phyloP scores from a whole-genome alignment of 768 basidiomycete genomes.

The Crucibulum laeve region DNA sequence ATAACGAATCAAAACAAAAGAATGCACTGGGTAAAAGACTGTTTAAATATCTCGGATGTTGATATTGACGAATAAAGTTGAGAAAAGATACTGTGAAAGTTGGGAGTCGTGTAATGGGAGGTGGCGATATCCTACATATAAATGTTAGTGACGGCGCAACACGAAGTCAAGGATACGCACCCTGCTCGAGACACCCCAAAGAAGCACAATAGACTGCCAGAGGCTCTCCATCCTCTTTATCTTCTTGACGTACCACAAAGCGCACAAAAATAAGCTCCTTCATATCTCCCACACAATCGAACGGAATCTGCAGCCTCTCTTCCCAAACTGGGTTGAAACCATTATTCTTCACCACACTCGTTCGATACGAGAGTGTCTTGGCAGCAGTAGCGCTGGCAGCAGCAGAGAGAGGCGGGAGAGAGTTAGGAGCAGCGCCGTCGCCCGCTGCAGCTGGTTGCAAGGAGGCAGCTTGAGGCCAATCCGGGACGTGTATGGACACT shows the following conservation, averaged over 20 bases:
- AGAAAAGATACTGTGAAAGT: conserved; percentile 85
- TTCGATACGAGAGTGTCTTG: conserved; percentile 49
- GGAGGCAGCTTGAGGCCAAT: conserved; percentile 47
- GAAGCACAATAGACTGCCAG: conserved; percentile 73
- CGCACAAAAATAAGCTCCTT: conserved; percentile 80
- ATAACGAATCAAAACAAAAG: no score
- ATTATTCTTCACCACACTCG: conserved; percentile 76
- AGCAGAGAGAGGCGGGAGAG: conserved; percentile 8
- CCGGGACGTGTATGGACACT: conserved; percentile 70
- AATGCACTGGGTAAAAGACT: no score
- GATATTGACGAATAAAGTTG: conserved; percentile 84
- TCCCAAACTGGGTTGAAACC: conserved; percentile 94
- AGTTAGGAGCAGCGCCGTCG: not conserved
- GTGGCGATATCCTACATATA: conserved; percentile 75
- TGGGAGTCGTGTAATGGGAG: conserved; percentile 86
- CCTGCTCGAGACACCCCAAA: conserved; percentile 67
- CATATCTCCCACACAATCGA: conserved; percentile 69
- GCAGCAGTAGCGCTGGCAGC: conserved; percentile 14
- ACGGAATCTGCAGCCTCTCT: conserved; percentile 64
- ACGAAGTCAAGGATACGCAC: conserved; percentile 31
- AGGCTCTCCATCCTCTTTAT: conserved; percentile 54
- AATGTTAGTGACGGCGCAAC: not conserved
- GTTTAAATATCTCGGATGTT: conserved; percentile 31
- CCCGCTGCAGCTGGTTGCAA: not conserved
- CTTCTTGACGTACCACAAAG: conserved; percentile 70